Conservation (phyloP, 345 rosid species). For the Syzygium jambos region DNA sequence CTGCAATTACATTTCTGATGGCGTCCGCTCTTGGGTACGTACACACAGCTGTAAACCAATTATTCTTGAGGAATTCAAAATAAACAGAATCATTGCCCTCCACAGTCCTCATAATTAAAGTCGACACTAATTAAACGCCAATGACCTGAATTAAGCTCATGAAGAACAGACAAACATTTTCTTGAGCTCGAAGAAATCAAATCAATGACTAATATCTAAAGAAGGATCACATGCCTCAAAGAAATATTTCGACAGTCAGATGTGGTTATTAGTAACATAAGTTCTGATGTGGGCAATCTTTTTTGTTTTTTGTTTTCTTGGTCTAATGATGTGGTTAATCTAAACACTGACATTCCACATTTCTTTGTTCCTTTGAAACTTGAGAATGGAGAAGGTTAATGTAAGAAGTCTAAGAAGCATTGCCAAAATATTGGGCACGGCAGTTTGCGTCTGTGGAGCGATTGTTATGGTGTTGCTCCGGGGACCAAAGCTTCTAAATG, state of each 20-base stretch:
- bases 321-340: neutral
- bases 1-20: constrained; percentile 32
- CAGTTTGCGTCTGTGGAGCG: constrained; percentile 55
- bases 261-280: neutral
- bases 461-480: constrained; percentile 52
- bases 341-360: neutral
- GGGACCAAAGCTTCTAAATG: constrained; percentile 65
- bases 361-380: neutral
- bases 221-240: neutral
- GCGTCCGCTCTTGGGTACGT: constrained; percentile 22
- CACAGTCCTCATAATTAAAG: neutral
- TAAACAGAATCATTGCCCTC: neutral
- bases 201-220: neutral
- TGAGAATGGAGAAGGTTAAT: constrained; percentile 54
- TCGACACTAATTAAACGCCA: neutral
- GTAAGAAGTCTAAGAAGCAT: constrained; percentile 39
- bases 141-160: neutral
- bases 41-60: neutral
- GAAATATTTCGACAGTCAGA: neutral
- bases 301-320: too few relatives aligned
- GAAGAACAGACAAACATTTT: neutral
- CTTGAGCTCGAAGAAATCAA: neutral
- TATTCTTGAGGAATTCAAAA: neutral
- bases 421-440: constrained; percentile 59
- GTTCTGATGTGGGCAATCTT: neutral